A percentile compares a stretch with the other conserved stretches of the same genome.
Evolutionary conservation across 1,139 yeast species (phyloP).

Genomic region (Saccharomyces hybrid): DNA sequence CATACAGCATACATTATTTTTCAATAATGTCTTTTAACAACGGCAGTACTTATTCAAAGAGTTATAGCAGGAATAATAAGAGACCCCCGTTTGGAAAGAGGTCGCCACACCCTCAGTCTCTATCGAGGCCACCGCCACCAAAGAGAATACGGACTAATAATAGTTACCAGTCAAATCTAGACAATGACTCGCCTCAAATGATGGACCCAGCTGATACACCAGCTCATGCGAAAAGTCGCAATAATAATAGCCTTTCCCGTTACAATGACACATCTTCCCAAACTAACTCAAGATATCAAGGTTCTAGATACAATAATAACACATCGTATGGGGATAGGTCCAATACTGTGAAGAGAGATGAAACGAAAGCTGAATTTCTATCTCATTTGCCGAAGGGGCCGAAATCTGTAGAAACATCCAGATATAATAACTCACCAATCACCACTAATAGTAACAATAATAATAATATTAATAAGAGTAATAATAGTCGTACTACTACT

Average conservation of each 20-base stretch:
- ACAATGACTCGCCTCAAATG: background rate
- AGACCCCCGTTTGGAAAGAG: background rate
- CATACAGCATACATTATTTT: background rate
- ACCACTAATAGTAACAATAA: background rate
- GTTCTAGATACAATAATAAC: constrained; percentile 4
- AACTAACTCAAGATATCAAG: constrained; percentile 5
- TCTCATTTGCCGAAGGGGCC: constrained; percentile 8
- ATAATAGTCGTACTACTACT: background rate
- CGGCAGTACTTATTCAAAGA: constrained; percentile 1
- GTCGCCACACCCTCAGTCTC: background rate
- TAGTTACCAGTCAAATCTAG: background rate
- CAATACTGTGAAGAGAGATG: background rate
- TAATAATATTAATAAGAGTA: constrained; percentile 3
- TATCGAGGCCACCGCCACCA: background rate
- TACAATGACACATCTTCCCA: background rate
- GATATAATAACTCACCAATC: constrained; percentile 8
- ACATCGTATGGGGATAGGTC: background rate
- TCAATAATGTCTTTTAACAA: background rate
- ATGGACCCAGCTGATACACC: background rate
- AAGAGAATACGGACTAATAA: constrained; percentile 7
- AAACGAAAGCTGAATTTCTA: constrained; percentile 1
- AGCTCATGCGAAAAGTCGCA: background rate
- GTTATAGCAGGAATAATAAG: background rate
- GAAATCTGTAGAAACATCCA: constrained; percentile 10
- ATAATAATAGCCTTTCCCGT: background rate